Evolutionary conservation across 352 stramenopile species (phyloP), one percentile per base, ranked within the genome.

Genomic region (Globisporangium canariense): DNA sequence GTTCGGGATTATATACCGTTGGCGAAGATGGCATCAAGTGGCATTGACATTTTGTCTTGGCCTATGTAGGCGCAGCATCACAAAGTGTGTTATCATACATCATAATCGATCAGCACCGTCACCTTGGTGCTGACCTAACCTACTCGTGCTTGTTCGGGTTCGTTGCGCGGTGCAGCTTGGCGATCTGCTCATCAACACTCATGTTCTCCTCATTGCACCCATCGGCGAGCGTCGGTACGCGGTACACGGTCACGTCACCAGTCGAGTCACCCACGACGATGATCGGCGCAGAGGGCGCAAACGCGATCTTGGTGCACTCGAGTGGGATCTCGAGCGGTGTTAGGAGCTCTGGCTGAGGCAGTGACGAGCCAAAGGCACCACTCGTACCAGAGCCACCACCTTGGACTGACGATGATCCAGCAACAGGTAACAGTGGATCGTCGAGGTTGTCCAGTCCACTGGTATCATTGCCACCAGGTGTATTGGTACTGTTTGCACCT

Each of bases 211-310:
- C 43, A 16, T 46, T 56, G n/a, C 64, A 62, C 2, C 28, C 58
- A 18, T 75, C 67, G 9, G 76, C 58, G 60, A 80, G 70, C 9
- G 74, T 68, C 0, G 77, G 78, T 2, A 93, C 78, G 54, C 86
- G 78, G 46, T 92, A 93, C 2, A 93, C 81, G 0, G 78, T 88
- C 14, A 93, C 83, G 20, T 91, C 77, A 9, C 86, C 85, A 7
- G 73, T 88, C 9, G 81, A 88, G 61, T 95, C 86, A 34, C 86
- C 85, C 4, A 93, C 83, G 4, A 93, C 76, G 2, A 93, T 76
- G 1, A 93, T 84, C 0, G 85, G 86, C 13, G 79, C 86, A 20
- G 76, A 83, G 3, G 79, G 79, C 1, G 84, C 83, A 59, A 93
- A 93, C 4, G 80, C 76, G 7, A 93, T 78, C 11, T 75, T 87